Conservation (phyloP, 192 early-diverging fungal genomes). For the Rhizophlyctis rosea region DNA sequence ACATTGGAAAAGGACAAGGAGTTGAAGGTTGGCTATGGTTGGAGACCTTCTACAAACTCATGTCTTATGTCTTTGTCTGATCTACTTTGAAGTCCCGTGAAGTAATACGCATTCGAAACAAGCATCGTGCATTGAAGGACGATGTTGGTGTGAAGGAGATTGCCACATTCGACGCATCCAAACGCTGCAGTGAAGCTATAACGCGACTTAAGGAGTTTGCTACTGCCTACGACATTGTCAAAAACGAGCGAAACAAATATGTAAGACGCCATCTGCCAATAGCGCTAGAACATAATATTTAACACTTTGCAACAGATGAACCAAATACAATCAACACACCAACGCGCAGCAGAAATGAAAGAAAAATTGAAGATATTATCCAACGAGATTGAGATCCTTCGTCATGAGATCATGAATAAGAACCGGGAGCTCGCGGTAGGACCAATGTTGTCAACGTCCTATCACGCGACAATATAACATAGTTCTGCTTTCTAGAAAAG, state of each 20-base stretch:
- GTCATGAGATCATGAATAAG: slow-evolving; percentile 56
- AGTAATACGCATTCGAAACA: slow-evolving; percentile 49
- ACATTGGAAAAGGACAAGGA: slow-evolving; percentile 46
- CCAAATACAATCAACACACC: slow-evolving; percentile 56
- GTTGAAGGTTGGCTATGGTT: slow-evolving; percentile 45
- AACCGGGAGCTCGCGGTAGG: slow-evolving; percentile 54
- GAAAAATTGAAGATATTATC: slow-evolving; percentile 61
- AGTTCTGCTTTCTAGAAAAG: slow-evolving; percentile 35
- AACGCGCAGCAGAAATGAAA: slow-evolving; percentile 63
- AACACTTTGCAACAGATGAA: slow-evolving; percentile 35
- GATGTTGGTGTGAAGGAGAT: slow-evolving; percentile 49
- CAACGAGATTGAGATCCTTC: slow-evolving; percentile 63
- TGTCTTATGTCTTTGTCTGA: background rate
- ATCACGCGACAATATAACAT: background rate
- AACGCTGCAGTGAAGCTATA: slow-evolving; percentile 49
- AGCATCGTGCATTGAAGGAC: slow-evolving; percentile 43
- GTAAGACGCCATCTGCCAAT: slow-evolving; percentile 18
- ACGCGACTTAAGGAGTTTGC: slow-evolving; percentile 52
- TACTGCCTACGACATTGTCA: slow-evolving; percentile 56
- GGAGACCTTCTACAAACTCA: background rate
- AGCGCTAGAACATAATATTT: background rate
- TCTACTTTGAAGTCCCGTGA: slow-evolving; percentile 40
- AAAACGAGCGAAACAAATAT: slow-evolving; percentile 66
- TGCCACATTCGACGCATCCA: slow-evolving; percentile 47
- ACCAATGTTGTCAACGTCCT: background rate